Evolutionary conservation across 768 basidiomycete genomes (phyloP).

Genomic region (Naganishia randhawae): DNA sequence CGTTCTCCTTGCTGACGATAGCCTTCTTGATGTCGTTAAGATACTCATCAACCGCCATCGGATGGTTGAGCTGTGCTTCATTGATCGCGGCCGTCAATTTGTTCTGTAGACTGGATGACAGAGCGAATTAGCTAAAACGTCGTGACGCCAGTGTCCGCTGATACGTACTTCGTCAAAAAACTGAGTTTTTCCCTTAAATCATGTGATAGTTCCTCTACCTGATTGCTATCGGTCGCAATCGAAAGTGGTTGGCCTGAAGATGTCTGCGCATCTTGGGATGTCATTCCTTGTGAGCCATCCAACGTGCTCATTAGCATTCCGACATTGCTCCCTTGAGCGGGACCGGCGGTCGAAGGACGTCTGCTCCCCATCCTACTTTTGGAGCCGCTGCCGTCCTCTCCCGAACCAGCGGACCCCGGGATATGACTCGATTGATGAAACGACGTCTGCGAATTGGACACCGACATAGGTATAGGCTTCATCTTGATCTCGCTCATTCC

Average conservation of each 20-base stretch:
- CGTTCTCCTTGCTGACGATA: slow-evolving; percentile 35
- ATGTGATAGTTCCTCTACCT: slow-evolving; percentile 36
- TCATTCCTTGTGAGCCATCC: neutral
- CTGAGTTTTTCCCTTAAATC: slow-evolving; percentile 45
- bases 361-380: slow-evolving; percentile 14
- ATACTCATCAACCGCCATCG: slow-evolving; percentile 42
- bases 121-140: neutral
- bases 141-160: neutral
- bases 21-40: slow-evolving; percentile 44
- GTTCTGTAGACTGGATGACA: slow-evolving; percentile 37
- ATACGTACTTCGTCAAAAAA: slow-evolving; percentile 44
- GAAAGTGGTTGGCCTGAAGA: slow-evolving; percentile 27
- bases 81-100: slow-evolving; percentile 42
- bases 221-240: slow-evolving; percentile 35
- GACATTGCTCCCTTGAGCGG: neutral
- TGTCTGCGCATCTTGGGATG: slow-evolving; percentile 32
- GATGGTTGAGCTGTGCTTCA: slow-evolving; percentile 43
- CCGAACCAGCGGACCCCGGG: slow-evolving; percentile 1
- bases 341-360: slow-evolving; percentile 10
- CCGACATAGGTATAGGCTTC: slow-evolving; percentile 17
- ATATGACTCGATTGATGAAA: neutral
- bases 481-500: slow-evolving; percentile 19
- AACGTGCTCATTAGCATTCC: neutral
- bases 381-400: neutral
- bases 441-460: slow-evolving; percentile 5